Evolutionary conservation across 257 asterid genomes (phyloP), one percentile per base, ranked within the genome.

Genomic region (Henckelia pumila): DNA sequence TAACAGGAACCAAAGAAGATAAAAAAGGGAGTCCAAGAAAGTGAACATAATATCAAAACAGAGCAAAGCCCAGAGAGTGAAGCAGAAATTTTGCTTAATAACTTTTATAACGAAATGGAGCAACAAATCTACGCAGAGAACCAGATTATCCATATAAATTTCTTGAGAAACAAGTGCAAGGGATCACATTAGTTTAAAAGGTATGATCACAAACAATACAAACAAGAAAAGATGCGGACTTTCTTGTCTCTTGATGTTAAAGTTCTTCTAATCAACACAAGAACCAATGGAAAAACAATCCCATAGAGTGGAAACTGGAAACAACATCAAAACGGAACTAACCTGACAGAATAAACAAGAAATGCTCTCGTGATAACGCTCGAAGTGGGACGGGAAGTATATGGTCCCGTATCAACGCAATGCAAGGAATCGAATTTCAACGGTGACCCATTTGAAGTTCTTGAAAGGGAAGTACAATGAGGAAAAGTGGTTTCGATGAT

Each of bases 311-410:
- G 9, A 1, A 6, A 55, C 44, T 2, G 24, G 9, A 1, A 6
- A 55, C 44, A 63, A 13, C 30, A 56, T 28, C 66, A 63, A 19
- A 75, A 16, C 17, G 24, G 56, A 10, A 75, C 71, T 65, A 17
- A 91, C 96, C 92, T 82, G 84, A 74, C 64, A 61, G 85, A 79
- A 44, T 56, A 70, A 61, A 62, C 67, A 67, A 68, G 63, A 56
- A 23, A 60, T 53, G 64, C 63, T 37, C 68, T 59, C 30, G 71
- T 53, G 2, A 21, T 61, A 32, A 61, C 9, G 23, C 29, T 70
- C 33, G 30, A 25, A 24, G 50, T 25, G 73, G 63, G 71, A 23
- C 21, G 56, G 73, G 71, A 62, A 24, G 61, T 58, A 13, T 40
- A 40, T 11, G 50, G 50, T 40, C 50, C 50, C 50, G 50, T 13